Percentiles rank a stretch among this genome's conserved stretches.
Evolutionary conservation across 306 rosid species (phyloP).

Genomic region (Ceratonia siliqua): DNA sequence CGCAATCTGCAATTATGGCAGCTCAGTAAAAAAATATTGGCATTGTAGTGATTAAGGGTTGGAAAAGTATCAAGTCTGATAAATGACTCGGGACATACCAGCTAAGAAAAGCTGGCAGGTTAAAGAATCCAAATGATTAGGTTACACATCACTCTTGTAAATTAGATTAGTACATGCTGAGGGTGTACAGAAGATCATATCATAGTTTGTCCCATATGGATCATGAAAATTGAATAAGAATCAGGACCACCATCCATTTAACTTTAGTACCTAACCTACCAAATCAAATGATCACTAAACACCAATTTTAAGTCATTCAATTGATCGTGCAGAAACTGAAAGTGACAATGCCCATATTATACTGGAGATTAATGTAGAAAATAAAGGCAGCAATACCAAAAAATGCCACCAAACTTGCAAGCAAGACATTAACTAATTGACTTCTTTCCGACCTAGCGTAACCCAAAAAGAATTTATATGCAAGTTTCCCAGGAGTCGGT

Average conservation of each 20-base stretch:
- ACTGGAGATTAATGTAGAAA: constrained; percentile 11
- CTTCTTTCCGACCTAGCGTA: constrained; percentile 5
- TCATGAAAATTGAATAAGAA: constrained; percentile 38
- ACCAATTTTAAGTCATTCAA: constrained; percentile 31
- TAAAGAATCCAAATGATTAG: constrained; percentile 48
- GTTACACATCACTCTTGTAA: constrained; percentile 37
- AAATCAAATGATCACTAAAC: constrained; percentile 39
- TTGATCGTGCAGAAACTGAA: constrained; percentile 12
- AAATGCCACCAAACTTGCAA: constrained; percentile 6
- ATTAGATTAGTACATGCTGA: constrained; percentile 32
- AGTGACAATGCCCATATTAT: not conserved
- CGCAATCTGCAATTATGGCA: constrained; percentile 38
- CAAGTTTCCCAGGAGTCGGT: not conserved
- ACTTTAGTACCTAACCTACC: constrained; percentile 45
- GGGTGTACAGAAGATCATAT: constrained; percentile 30
- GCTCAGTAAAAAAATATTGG: constrained; percentile 23
- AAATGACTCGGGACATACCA: constrained; percentile 32
- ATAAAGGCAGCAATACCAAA: not conserved
- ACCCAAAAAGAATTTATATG: constrained; percentile 6
- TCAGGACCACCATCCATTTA: constrained; percentile 56
- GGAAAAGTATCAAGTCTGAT: constrained; percentile 17
- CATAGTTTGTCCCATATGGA: constrained; percentile 43
- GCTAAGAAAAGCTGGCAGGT: constrained; percentile 53
- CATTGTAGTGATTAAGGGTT: constrained; percentile 20
- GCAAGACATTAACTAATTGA: constrained; percentile 1